Conservation (phyloP, 2,329 filamentous ascomycete genomes). For the Cryphonectria parasitica region DNA sequence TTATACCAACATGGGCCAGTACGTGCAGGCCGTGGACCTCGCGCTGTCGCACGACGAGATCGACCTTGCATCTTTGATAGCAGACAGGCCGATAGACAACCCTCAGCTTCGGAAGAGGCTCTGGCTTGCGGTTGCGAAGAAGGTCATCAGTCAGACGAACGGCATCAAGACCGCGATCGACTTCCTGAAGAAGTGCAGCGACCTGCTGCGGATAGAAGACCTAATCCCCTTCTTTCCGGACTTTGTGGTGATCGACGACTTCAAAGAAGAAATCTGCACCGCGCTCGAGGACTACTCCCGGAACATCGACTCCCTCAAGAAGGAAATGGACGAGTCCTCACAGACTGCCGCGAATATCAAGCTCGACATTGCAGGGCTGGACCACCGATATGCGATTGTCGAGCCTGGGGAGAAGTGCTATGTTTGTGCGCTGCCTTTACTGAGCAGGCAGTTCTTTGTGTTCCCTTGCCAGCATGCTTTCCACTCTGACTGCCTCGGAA, state of each 20-base stretch:
- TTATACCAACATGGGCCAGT: constrained; percentile 95
- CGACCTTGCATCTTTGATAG: constrained; percentile 86
- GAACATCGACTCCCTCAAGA: constrained; percentile 84
- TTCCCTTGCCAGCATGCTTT: constrained; percentile 99
- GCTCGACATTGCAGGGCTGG: constrained; percentile 81
- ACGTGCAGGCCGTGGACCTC: constrained; percentile 88
- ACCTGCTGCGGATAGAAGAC: constrained; percentile 92
- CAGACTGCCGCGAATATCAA: constrained; percentile 90
- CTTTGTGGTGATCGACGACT: constrained; percentile 98
- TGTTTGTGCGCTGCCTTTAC: constrained; percentile 80
- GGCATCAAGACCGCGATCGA: constrained; percentile 94
- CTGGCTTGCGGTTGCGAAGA: constrained; percentile 93
- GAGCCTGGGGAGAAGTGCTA: constrained; percentile 96
- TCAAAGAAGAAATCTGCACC: constrained; percentile 96
- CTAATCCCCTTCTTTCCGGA: constrained; percentile 98
- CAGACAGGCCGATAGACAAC: constrained; percentile 81
- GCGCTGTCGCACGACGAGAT: constrained; percentile 88
- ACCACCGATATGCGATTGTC: constrained; percentile 91
- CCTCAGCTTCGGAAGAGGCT: constrained; percentile 85
- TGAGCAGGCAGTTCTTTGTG: constrained; percentile 94
- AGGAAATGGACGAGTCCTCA: constrained; percentile 94
- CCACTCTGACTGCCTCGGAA: constrained; percentile 90
- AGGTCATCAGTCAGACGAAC: constrained; percentile 83
- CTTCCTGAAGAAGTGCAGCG: constrained; percentile 81
- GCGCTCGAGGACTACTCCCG: constrained; percentile 92